phyloP scores from a whole-genome alignment of 306 rosid genomes.

The Vigna hirtella region DNA sequence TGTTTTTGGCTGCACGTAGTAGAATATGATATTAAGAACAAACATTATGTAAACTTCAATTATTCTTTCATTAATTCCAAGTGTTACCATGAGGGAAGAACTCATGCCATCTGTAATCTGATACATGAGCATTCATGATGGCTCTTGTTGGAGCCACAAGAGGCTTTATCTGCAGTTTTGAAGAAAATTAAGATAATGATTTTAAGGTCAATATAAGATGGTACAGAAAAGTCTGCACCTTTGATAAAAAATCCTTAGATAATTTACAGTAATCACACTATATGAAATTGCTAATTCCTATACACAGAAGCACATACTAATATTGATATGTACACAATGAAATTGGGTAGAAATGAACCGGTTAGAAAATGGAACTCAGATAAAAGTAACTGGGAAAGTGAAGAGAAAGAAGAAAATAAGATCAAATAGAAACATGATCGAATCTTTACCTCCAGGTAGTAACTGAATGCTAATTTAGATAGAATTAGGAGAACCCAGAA shows the following conservation, averaged over 20 bases:
- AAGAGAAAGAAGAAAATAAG: conserved; percentile 26
- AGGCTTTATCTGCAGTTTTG: conserved; percentile 80
- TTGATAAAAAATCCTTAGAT: conserved; percentile 12
- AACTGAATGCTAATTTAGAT: conserved; percentile 90
- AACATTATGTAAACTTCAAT: conserved; percentile 32
- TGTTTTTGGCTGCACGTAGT: conserved; percentile 74
- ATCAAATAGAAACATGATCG: conserved; percentile 19
- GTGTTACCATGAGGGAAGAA: conserved; percentile 90
- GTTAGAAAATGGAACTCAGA: conserved; percentile 15
- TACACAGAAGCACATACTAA: background rate
- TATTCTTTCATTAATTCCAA: conserved; percentile 30
- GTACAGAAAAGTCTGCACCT: conserved; percentile 3
- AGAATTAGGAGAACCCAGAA: conserved; percentile 86
- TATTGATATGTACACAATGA: conserved; percentile 17
- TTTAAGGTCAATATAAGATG: conserved; percentile 27
- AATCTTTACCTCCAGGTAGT: conserved; percentile 80
- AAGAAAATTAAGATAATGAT: conserved; percentile 33
- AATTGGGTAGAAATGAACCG: conserved; percentile 8
- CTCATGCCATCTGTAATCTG: conserved; percentile 79
- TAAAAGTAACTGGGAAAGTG: background rate
- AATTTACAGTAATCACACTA: background rate
- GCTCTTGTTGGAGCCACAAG: conserved; percentile 86
- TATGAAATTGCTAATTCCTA: conserved; percentile 23
- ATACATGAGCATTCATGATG: conserved; percentile 66
- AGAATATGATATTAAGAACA: conserved; percentile 44